Percentiles rank a stretch among this genome's conserved stretches.
These are phyloP conservation scores for Stachybotrys echinatus DNA, from an alignment of 2,329 filamentous ascomycete genomes.

Conservation along the genomic window DNA sequence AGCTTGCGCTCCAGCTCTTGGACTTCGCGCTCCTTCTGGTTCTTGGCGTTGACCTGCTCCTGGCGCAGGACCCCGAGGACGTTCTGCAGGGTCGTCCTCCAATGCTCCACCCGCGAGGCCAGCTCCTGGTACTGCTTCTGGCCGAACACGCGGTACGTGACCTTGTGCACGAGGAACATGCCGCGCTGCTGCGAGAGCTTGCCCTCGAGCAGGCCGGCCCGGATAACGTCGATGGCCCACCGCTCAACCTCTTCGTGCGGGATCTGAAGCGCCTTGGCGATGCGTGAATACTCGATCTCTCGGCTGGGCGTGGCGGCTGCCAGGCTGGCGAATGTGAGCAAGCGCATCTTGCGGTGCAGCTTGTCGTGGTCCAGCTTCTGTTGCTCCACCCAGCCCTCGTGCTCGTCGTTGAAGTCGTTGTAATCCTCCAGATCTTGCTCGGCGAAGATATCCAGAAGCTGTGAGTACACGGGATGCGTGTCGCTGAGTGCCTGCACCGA, in stretches of 20 bases:
- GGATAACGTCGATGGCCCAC: slow-evolving; percentile 98
- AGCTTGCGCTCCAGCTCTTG: slow-evolving; percentile 67
- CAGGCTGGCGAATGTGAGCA: slow-evolving; percentile 86
- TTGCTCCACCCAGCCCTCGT: slow-evolving; percentile 77
- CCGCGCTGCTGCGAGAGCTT: slow-evolving; percentile 90
- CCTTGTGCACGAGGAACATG: slow-evolving; percentile 92
- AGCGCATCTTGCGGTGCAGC: slow-evolving; percentile 91
- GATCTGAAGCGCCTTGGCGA: slow-evolving; percentile 80
- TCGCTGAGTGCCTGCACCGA: slow-evolving; percentile 82
- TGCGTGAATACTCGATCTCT: slow-evolving; percentile 82
- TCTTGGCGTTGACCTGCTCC: slow-evolving; percentile 75
- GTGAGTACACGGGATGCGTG: slow-evolving; percentile 78
- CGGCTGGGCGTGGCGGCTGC: slow-evolving; percentile 78
- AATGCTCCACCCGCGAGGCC: slow-evolving; percentile 82
- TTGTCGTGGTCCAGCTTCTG: slow-evolving; percentile 66
- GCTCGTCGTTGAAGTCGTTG: slow-evolving; percentile 90
- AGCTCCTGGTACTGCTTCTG: slow-evolving; percentile 99
- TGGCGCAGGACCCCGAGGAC: slow-evolving; percentile 73
- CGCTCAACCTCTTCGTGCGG: slow-evolving; percentile 83
- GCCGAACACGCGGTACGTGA: slow-evolving; percentile 93
- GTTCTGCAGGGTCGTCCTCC: slow-evolving; percentile 74
- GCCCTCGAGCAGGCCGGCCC: slow-evolving; percentile 90
- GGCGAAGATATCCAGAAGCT: slow-evolving; percentile 92
- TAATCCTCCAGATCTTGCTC: slow-evolving; percentile 93
- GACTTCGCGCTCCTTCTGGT: slow-evolving; percentile 71